Base-by-base conservation (phyloP, 768 basidiomycete genomes). In the Amanita pallidorosea region DNA sequence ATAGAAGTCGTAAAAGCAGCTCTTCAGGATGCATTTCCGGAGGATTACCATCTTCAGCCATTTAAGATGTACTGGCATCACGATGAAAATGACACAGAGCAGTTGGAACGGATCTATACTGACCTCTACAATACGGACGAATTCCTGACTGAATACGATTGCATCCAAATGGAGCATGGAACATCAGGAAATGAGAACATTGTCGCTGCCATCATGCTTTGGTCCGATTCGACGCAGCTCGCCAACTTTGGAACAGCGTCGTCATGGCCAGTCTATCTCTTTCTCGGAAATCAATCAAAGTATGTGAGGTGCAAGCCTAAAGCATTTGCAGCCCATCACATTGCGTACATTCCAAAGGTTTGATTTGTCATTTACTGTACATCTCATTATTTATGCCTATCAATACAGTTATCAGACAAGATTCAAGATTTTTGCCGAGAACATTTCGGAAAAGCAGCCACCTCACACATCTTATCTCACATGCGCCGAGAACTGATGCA, bases 291-390 rank as follows among this genome's bases (percentile, higher is more conserved):
- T 20, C 44, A 12, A 45, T 20, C 44, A 45, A 45, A 45, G 44
- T 27, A 29, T 9, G 20, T 33, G 47, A 42, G 18, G 47, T 56
- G 18, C 47, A 54, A 7, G 20, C 53, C 3, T 50, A 44, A 20
- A 51, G 49, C 35, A 34, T 46, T 25, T 34, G 51, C n/a, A 15
- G 54, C 23, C 3, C 54, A 55, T 44, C 71, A 72, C 49, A 8
- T 74, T 2, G 72, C 69, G 8, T 75, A 74, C 56, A 64, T 77
- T 22, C 72, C 71, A 0, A 58, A 60, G 9, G 70, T 73, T 53
- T 49, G 55, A 59, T 17, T n/a, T 4, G 34, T 33, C 35, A 23
- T 23, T 41, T 43, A 48, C 31, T 2, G 2, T 17, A 22, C 3
- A 38, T 23, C 6, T 23, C 34, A 23, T 49, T 3, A 15, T 45